Base-by-base conservation (phyloP, 352 stramenopile genomes). In the Phytophthora europaea region DNA sequence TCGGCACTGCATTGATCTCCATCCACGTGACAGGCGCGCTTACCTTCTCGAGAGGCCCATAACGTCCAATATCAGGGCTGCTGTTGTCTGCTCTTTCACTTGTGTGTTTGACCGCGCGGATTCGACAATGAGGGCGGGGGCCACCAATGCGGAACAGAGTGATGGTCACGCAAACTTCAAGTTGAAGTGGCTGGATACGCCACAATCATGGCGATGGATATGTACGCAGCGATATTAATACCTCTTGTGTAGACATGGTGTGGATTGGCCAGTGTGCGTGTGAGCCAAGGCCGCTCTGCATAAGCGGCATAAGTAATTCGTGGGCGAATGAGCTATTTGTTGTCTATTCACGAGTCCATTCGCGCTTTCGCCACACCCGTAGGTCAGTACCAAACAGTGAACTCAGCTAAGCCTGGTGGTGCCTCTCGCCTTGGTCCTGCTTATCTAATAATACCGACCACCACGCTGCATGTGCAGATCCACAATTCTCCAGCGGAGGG, bases 401-500 rank as follows among this genome's bases (percentile, higher is more conserved):
- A 20, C 38, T 47, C 8, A 15, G 36, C 36, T 16, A 6, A 47
- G 15, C 43, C 23, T 59, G 38, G 28, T 52, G 50, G 28, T 40
- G 38, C 22, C 43, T 64, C 20, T 45, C 38, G 43, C 60, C n/a
- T 58, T 36, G 50, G 28, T 20, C 28, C 38, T 65, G 54, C 23
- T 40, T 73, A 58, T 82, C 79, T 92, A 94, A 84, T 94, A 94
- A 87, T 93, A 94, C 55, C 78, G 72, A 26, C 82, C 84, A 6
- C 87, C 87, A 61, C 87, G 87, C 79, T 94, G 87, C 85, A 97
- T 94, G 76, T 93, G 84, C 45, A 97, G 79, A 61, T 97, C 92
- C 56, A 97, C 86, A 53, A 97, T 94, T 72, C 83, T 87, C 92
- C 92, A 97, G 62, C 87, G 82, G 38, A 96, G 78, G 10, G 87